Evolutionary conservation across 2,329 filamentous ascomycete genomes (phyloP), one percentile per base, ranked within the genome.

Genomic region (Aureobasidium mangrovei): DNA sequence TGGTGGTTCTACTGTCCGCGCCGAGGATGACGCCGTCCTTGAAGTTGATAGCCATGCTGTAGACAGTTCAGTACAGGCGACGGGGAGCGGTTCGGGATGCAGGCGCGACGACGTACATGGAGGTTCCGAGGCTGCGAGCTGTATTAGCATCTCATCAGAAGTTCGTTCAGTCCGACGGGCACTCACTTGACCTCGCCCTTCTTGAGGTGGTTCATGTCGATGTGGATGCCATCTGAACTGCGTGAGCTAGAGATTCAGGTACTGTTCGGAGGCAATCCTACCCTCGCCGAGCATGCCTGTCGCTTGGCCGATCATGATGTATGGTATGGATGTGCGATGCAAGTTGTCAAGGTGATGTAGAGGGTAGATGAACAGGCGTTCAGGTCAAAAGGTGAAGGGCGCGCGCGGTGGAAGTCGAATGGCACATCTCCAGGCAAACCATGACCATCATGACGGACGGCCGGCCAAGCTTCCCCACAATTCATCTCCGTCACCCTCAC

Each of bases 141-240:
- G 44, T 48, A 56, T 67, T 60, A 70, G 66, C 60, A 48, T 43
- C 33, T 9, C 24, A 18, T 49, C 49, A 41, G 33, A 26, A 18
- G 27, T 41, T 10, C 12, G 12, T n/a, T 28, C 7, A 9, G 12
- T 24, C 9, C 29, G 18, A 7, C 6, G 18, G n/a, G 18, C 40
- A 76, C 89, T 75, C 77, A 96, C 90, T 98, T 98, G 70, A 98
- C 91, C 77, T 98, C 93, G 59, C 93, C 93, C 74, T 90, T 93
- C 84, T 98, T 98, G 72, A 98, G 77, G 68, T 93, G 86, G 67
- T 97, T 88, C 93, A 98, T 98, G 70, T 98, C 93, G 64, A 98
- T 80, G 72, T 98, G 93, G 70, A 98, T 97, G 70, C 93, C 93
- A 91, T 98, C 93, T 97, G 66, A 45, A 35, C 42, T 7, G n/a